Evolutionary conservation across 257 asterid genomes (phyloP), one percentile per base, ranked within the genome.

Genomic region (Verbena officinalis): DNA sequence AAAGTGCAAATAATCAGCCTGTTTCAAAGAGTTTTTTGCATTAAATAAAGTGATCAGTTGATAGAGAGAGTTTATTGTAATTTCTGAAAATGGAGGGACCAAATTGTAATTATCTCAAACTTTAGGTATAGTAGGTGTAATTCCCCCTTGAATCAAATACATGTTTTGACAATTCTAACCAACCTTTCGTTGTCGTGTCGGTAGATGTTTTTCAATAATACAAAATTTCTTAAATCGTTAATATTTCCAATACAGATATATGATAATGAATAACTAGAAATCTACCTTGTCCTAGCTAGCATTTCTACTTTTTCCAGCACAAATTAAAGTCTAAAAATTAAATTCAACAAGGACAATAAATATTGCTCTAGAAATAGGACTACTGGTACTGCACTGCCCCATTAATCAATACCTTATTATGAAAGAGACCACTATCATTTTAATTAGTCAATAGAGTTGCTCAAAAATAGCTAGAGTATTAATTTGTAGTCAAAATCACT

Each of bases 171-270:
- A 54, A 54, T 54, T 54, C 5, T 27, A 31, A 55, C 61, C 3
- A 55, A 6, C 43, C 61, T 55, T 5, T 55, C 61, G 17, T 19
- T 36, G 63, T 36, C 63, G 45, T 31, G 61, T 31, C 31, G 43
- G 24, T 55, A 9, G 24, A 34, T 55, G 24, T n/a, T n/a, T 30
- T n/a, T 30, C 10, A n/a, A n/a, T 9, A 30, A 16, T 45, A 3
- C 13, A 16, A 45, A 17, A 36, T 36, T 43, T 17, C 52, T 16
- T 45, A 5, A 45, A 14, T 45, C 0, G 33, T 9, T 19, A n/a
- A 50, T 9, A 0, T 19, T 21, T 0, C 33, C 15, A 20, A 42
- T 1, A 11, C 4, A 11, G 3, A 1, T 42, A 11, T 11, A 1
- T 12, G 10, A 40, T 42, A 5, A 14, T 42, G 5, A 42, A 42